Conservation (phyloP, 257 asterid species). For the Verbena officinalis region DNA sequence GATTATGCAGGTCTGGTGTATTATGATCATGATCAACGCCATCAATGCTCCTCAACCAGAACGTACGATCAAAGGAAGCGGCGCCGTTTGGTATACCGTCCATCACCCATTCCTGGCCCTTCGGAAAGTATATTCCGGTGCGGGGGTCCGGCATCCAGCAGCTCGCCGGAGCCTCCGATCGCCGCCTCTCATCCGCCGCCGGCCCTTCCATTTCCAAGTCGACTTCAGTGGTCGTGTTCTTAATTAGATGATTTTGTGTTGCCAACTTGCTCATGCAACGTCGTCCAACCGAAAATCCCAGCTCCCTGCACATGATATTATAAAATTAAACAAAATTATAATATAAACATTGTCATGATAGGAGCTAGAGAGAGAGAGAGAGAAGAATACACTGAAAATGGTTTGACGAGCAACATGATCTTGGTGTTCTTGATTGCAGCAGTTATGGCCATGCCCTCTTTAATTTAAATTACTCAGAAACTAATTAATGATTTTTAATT, state of each 20-base stretch:
- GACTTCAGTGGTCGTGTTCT: not conserved
- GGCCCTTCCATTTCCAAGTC: not conserved
- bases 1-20: slow-evolving; percentile 10
- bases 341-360: too few relatives aligned
- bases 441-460: slow-evolving; percentile 18
- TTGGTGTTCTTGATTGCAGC: slow-evolving; percentile 16
- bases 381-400: not conserved
- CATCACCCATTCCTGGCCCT: slow-evolving; percentile 53
- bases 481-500: too few relatives aligned
- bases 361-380: not conserved
- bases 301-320: slow-evolving; percentile 9
- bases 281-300: not conserved
- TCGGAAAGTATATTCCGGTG: slow-evolving; percentile 54
- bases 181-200: not conserved
- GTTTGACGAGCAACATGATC: slow-evolving; percentile 27
- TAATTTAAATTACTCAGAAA: not conserved
- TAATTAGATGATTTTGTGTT: not conserved
- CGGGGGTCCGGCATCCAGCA: slow-evolving; percentile 58
- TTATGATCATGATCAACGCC: slow-evolving; percentile 33
- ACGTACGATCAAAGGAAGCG: slow-evolving; percentile 39
- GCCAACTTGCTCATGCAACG: slow-evolving; percentile 34
- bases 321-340: too few relatives aligned
- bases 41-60: slow-evolving; percentile 50
- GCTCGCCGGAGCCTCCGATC: not conserved
- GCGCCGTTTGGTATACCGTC: slow-evolving; percentile 44